phyloP scores from a whole-genome alignment of 176 grass and related monocot genomes.

The Cenchrus fungigraminus region DNA sequence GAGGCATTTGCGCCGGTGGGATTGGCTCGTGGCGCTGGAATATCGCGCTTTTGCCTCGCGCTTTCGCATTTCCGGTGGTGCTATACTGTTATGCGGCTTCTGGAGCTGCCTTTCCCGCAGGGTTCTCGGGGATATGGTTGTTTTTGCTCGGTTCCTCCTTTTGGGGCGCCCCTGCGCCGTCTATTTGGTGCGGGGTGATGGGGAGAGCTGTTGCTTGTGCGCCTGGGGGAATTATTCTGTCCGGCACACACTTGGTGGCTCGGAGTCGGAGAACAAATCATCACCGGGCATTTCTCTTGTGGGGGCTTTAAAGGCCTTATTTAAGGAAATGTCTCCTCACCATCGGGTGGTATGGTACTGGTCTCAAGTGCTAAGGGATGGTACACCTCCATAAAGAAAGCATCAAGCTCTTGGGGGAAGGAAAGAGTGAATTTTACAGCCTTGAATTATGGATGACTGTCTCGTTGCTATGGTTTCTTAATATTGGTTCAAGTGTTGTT shows the following conservation, averaged over 20 bases:
- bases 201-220: conserved; percentile 52
- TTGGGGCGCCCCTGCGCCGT: conserved; percentile 44
- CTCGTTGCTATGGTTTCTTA: conserved; percentile 10
- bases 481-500: conserved; percentile 3
- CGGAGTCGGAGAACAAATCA: conserved; percentile 42
- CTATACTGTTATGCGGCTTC: conserved; percentile 46
- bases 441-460: neutral
- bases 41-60: conserved; percentile 50
- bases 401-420: conserved; percentile 11
- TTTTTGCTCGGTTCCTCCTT: conserved; percentile 46
- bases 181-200: conserved; percentile 46
- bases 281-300: conserved; percentile 42
- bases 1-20: conserved; percentile 37
- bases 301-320: conserved; percentile 37
- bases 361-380: conserved; percentile 18
- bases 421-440: neutral
- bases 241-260: conserved; percentile 48
- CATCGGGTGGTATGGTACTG: conserved; percentile 29
- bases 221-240: conserved; percentile 59
- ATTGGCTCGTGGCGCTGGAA: conserved; percentile 54
- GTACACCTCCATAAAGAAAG: conserved; percentile 17
- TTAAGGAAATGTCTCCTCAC: conserved; percentile 43
- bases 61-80: conserved; percentile 62
- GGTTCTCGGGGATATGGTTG: conserved; percentile 51
- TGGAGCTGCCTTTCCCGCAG: conserved; percentile 40